Evolutionary conservation across 148 eudicot genomes (phyloP), one percentile per base, ranked within the genome.

Genomic region (Silene latifolia): DNA sequence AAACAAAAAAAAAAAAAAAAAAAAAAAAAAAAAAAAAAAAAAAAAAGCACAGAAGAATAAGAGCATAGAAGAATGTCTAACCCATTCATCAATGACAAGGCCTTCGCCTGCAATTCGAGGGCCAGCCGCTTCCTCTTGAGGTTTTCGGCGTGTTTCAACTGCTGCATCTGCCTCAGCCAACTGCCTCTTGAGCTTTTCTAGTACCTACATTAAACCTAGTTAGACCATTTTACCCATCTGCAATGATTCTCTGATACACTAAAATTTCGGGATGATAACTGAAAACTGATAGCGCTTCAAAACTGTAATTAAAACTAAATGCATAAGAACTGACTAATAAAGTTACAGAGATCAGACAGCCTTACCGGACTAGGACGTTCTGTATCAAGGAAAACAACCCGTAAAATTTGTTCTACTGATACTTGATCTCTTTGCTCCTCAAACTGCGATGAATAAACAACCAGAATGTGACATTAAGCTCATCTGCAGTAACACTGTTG

Each of bases 11-110:
- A n/a, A n/a, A n/a, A n/a, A n/a, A n/a, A n/a, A n/a, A n/a, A n/a
- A n/a, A n/a, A n/a, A n/a, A n/a, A n/a, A n/a, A n/a, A n/a, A n/a
- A n/a, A n/a, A n/a, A n/a, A n/a, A n/a, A n/a, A n/a, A n/a, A n/a
- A n/a, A 20, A 46, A 62, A 20, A 21, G 5, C 12, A 11, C 54
- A 35, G 54, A 48, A 4, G 20, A 23, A 42, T 35, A 61, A 20
- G 6, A 19, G 7, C 14, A 18, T 24, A 44, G 11, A 10, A 57
- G 57, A 76, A 20, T 39, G 62, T 42, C 86, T 74, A 46, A 86
- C 91, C 89, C 91, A 88, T 86, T 86, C 91, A 73, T 88, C 91
- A 62, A 88, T 88, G 10, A 88, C 82, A 17, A 86, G 91, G 60
- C 91, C 91, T 70, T 88, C 91, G 0, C 87, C 91, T 15, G 75